Conservation (phyloP, 164 flowering plant genomes). For the Stephania yunnanensis region DNA sequence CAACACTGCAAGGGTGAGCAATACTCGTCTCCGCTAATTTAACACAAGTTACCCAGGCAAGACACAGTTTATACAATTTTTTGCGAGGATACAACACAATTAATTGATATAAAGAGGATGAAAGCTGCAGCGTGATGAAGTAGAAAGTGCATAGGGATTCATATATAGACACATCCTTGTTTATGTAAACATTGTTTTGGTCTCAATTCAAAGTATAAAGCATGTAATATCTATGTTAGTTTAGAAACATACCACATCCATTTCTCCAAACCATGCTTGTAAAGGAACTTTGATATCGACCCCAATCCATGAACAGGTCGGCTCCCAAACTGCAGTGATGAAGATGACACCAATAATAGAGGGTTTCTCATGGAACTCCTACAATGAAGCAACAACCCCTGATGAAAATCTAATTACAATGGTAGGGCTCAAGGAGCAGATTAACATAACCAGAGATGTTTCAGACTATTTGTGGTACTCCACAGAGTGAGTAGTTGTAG, state of each 20-base stretch:
- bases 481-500: slow-evolving; percentile 58
- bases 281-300: slow-evolving; percentile 3
- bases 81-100: neutral
- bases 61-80: neutral
- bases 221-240: neutral
- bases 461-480: slow-evolving; percentile 87
- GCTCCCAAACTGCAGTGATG: slow-evolving; percentile 41
- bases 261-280: neutral
- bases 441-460: slow-evolving; percentile 59
- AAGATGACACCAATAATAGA: slow-evolving; percentile 36
- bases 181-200: neutral
- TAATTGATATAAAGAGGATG: neutral
- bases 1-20: slow-evolving; percentile 80
- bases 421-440: slow-evolving; percentile 64
- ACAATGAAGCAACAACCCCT: slow-evolving; percentile 54
- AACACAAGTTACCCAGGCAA: neutral
- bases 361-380: slow-evolving; percentile 63
- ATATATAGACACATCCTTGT: neutral
- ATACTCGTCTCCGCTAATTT: neutral
- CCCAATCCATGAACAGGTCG: slow-evolving; percentile 36
- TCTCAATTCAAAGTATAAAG: neutral
- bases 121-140: neutral
- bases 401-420: slow-evolving; percentile 35
- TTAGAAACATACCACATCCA: neutral
- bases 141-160: neutral